Base-by-base conservation (phyloP, 768 basidiomycete genomes). In the Psilocybe cubensis region DNA sequence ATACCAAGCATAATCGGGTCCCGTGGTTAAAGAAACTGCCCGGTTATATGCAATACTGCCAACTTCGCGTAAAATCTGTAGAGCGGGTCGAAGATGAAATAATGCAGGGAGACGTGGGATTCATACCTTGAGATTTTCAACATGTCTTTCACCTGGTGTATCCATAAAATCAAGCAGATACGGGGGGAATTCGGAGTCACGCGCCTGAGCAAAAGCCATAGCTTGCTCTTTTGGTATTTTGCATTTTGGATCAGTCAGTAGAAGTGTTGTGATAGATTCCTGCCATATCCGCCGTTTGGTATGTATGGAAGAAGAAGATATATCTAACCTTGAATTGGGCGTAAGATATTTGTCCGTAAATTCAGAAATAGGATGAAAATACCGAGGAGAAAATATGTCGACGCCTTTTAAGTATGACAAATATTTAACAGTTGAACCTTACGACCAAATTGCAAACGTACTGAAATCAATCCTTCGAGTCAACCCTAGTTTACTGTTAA, bases 341-440 rank as follows among this genome's bases (percentile, higher is more conserved):
- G 24, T 7, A n/a, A 27, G 10, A 9, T 25, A 42, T 8, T 42
- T 21, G 20, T n/a, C n/a, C 20, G n/a, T 29, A 12, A 29, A 3
- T 4, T 5, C n/a, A 17, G 17, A 7, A 50, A 41, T 5, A n/a
- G 24, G 2, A 4, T 10, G 28, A 20, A 69, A 63, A 58, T 72
- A 85, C 88, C 82, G 78, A 20, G 91, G 91, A 14, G 89, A 91
- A 68, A 92, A 92, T 48, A 92, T 81, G 67, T 93, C 91, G 59
- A 92, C 81, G 69, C 88, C 88, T 91, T 29, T 17, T 40, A 47
- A 40, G 24, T 9, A 28, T 50, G 20, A 33, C 42, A 21, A 53
- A 23, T 44, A 18, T 35, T 18, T 8, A 24, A 43, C 24, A 10
- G 47, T 10, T 23, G 4, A 14, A 43, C 49, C 51, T 9, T 47